phyloP scores from a whole-genome alignment of 2,329 filamentous ascomycete genomes.

The Ambrosiella xylebori region DNA sequence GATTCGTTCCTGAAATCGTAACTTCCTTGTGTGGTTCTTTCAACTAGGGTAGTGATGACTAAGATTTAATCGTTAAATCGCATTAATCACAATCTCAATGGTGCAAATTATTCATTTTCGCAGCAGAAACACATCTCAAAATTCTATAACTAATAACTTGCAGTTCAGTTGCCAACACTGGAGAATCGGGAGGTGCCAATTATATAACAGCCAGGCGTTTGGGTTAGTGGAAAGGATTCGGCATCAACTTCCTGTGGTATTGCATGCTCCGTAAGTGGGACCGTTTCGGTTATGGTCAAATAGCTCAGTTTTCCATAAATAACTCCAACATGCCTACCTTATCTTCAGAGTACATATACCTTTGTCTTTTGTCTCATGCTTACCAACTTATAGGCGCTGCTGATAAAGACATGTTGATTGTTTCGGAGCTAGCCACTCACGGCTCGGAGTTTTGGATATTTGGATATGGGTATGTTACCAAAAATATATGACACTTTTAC shows the following conservation, averaged over 20 bases:
- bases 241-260: not conserved
- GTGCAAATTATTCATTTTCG: too few relatives aligned
- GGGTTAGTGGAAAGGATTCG: too few relatives aligned
- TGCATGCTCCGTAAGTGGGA: not conserved
- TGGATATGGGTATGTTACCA: slow-evolving; percentile 63
- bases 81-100: too few relatives aligned
- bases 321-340: too few relatives aligned
- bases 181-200: not conserved
- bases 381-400: not conserved
- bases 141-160: not conserved
- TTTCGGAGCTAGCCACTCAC: slow-evolving; percentile 19
- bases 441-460: slow-evolving; percentile 79
- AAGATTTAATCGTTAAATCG: not conserved
- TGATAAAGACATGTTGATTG: slow-evolving; percentile 21
- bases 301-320: not conserved
- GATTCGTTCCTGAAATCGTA: not conserved
- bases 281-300: not conserved
- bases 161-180: not conserved
- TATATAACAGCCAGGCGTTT: too few relatives aligned
- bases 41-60: not conserved
- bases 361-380: not conserved
- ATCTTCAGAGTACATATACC: too few relatives aligned
- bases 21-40: not conserved
- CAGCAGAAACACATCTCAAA: too few relatives aligned
- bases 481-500: not conserved